Base-by-base conservation (phyloP, 371 early-diverging fungal genomes). In the Rhizopus microsporus region DNA sequence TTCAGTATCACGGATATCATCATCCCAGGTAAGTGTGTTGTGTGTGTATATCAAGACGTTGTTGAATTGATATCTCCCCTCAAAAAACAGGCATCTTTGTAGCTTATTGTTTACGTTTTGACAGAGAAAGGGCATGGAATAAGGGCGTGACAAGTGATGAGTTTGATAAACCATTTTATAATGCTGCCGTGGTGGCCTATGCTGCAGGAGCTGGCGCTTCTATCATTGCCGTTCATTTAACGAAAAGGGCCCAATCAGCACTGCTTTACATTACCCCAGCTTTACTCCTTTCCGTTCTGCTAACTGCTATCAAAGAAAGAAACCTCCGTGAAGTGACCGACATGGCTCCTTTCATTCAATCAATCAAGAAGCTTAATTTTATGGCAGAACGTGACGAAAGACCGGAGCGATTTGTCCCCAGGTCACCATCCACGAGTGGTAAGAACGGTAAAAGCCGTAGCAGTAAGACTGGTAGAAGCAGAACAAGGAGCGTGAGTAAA, bases 1-100 rank as follows among this genome's bases (percentile, higher is more conserved):
- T 83, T 96, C 23, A 97, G 97, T 5, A 71, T 96, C 63, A 97
- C 96, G 35, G 97, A 97, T 58, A 97, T 97, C 64, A 95, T 95
- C 30, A 87, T 97, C 37, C 97, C 97, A 5, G 96, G 94, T 78
- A 65, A 56, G 63, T 6, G 38, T 23, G 23, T 23, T 23, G 23
- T 2, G 23, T 23, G 23, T 23, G 23, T 23, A 16, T 55, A 12
- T 16, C 13, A 23, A 23, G 23, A 2, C 23, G 0, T 23, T 23
- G 23, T 23, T 23, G 23, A 23, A 2, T 2, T 23, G 2, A 23
- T 2, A 23, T 23, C 2, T 2, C 23, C 23, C 2, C 23, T 2
- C 23, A 8, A 29, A 12, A 15, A 0, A 30, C 51, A 85, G 89
- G 90, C 51, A 88, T 96, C 57, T 94, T 90, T 66, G 85, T 96